A percentile compares a stretch with the other conserved stretches of the same genome.
Conservation (phyloP, 2,329 filamentous ascomycete genomes). For the Penicillium digitatum region DNA sequence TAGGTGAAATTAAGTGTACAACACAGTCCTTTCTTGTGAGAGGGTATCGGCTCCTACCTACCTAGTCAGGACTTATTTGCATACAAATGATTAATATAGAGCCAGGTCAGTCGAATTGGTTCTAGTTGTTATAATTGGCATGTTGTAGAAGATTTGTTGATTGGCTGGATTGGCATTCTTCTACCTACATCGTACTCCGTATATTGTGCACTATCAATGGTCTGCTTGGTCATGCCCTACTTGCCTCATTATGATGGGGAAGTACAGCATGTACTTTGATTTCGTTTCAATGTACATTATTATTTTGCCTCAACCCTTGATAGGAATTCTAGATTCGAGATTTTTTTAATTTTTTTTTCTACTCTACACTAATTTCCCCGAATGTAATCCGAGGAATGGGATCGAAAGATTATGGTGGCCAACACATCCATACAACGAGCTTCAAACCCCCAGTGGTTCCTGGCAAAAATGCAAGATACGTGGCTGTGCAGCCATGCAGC, state of each 20-base stretch:
- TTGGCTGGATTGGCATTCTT: not conserved
- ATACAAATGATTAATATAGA: not conserved
- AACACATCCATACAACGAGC: not conserved
- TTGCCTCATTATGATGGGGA: not conserved
- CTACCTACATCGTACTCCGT: not conserved
- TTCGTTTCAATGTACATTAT: not conserved
- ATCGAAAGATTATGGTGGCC: slow-evolving; percentile 4
- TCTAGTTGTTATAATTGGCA: not conserved
- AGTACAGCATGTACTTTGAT: not conserved
- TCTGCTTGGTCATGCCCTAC: not conserved
- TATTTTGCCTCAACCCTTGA: not conserved
- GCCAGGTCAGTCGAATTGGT: not conserved
- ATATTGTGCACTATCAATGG: not conserved
- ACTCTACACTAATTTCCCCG: not conserved
- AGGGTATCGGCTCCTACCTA: not conserved
- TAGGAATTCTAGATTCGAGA: not conserved
- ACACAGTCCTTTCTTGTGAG: not conserved
- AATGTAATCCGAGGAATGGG: not conserved
- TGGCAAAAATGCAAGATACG: not conserved
- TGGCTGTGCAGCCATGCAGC: slow-evolving; percentile 2
- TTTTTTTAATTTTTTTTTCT: not conserved
- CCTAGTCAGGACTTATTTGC: not conserved
- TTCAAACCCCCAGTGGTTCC: not conserved
- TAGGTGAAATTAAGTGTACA: too few relatives aligned
- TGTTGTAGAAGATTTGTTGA: not conserved